Conservation (phyloP, 768 basidiomycete genomes). For the Mrakia blollopis region DNA sequence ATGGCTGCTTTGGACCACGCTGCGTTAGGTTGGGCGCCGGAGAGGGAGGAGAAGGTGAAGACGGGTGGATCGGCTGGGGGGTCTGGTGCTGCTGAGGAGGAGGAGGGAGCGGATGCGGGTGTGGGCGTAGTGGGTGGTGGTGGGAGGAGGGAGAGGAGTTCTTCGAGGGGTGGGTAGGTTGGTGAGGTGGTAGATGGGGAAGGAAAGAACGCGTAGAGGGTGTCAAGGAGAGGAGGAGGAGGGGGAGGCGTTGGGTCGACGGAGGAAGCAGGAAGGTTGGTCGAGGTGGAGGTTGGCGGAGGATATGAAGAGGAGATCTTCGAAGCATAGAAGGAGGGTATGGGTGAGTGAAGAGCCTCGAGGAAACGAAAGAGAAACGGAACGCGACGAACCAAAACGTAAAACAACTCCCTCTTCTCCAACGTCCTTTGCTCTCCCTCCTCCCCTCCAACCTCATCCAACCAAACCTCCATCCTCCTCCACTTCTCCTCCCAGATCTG, state of each 20-base stretch:
- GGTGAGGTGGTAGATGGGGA: background rate
- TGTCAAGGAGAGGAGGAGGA: background rate
- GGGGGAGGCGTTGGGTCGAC: background rate
- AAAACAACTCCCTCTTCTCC: background rate
- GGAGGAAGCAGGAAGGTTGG: background rate
- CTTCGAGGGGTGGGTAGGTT: background rate
- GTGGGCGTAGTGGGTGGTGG: background rate
- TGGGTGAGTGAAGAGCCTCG: background rate
- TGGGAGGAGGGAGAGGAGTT: background rate
- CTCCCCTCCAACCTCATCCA: background rate
- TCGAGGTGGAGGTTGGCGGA: background rate
- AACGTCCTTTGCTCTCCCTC: background rate
- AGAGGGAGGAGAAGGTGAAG: background rate
- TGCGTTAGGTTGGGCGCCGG: background rate
- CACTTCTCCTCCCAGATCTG: background rate
- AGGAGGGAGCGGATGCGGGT: background rate
- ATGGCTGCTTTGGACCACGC: background rate
- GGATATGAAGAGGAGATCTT: background rate
- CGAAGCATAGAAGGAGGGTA: background rate
- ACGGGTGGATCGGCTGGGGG: background rate
- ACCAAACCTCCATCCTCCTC: background rate
- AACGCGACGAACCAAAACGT: background rate
- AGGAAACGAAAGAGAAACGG: background rate
- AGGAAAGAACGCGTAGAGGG: slow-evolving; percentile 1
- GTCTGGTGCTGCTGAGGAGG: background rate